Percentiles rank a stretch among this genome's conserved stretches.
phyloP scores from a whole-genome alignment of 768 basidiomycete genomes.

The Trametes gibbosa region DNA sequence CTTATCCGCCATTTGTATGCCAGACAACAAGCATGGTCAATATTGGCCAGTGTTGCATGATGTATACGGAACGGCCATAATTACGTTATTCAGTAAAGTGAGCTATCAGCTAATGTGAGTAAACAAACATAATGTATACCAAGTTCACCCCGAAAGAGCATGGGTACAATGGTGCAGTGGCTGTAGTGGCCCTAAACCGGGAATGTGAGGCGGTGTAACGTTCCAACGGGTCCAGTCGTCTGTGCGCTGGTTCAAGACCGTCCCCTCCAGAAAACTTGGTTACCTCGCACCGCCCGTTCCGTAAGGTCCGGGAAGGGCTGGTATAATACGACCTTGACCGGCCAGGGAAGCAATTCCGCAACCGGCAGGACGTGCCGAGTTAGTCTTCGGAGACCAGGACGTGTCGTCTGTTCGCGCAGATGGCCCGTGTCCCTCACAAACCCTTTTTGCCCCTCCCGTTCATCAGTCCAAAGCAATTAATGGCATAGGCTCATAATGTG shows the following conservation, averaged over 20 bases:
- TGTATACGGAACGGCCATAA: too few species aligned
- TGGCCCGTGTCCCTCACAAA: slow-evolving; percentile 73
- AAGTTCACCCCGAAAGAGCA: not conserved
- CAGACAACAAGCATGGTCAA: too few species aligned
- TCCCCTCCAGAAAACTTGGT: slow-evolving; percentile 95
- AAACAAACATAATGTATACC: not conserved
- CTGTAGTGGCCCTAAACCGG: slow-evolving; percentile 79
- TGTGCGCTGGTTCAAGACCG: slow-evolving; percentile 93
- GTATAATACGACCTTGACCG: slow-evolving; percentile 84
- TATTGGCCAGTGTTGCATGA: too few species aligned
- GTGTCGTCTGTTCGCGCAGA: slow-evolving; percentile 78
- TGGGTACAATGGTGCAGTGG: slow-evolving; percentile 56
- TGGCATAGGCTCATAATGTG: not conserved
- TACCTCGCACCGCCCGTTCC: slow-evolving; percentile 63
- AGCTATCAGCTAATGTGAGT: not conserved
- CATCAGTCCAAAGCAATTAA: not conserved
- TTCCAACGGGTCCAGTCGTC: slow-evolving; percentile 55
- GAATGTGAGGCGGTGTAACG: slow-evolving; percentile 67
- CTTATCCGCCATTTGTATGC: too few species aligned
- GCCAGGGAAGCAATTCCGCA: slow-evolving; percentile 95
- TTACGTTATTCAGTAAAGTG: too few species aligned
- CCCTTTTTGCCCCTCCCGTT: slow-evolving; percentile 33
- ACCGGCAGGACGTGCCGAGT: slow-evolving; percentile 83
- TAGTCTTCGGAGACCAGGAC: slow-evolving; percentile 90
- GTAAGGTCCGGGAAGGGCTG: slow-evolving; percentile 66